A percentile compares a stretch with the other conserved stretches of the same genome.
Conservation (phyloP, 768 basidiomycete species). For the Auriculariales sp. region DNA sequence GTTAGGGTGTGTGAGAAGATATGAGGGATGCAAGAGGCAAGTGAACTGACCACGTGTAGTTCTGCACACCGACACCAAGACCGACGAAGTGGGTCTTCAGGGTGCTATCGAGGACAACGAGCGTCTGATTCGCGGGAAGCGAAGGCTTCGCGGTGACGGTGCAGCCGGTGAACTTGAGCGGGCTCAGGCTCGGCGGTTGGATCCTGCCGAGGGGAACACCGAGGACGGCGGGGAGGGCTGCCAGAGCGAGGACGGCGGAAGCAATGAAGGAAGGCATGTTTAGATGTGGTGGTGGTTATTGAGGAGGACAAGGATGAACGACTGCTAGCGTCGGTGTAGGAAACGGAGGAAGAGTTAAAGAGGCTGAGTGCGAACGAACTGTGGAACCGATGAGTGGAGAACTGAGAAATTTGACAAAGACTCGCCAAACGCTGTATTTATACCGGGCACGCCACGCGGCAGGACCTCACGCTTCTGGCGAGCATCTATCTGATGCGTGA, state of each 20-base stretch:
- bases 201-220: neutral
- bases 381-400: no score
- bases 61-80: slow-evolving; percentile 16
- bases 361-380: neutral
- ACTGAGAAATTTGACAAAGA: no score
- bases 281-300: no score
- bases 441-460: no score
- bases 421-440: no score
- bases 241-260: neutral
- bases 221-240: neutral
- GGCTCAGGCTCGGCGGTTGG: neutral
- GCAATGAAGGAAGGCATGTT: neutral
- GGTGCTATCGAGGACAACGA: neutral
- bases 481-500: no score
- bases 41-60: slow-evolving; percentile 18
- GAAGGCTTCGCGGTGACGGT: neutral
- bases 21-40: neutral
- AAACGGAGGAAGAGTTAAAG: neutral
- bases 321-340: neutral
- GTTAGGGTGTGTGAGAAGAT: neutral
- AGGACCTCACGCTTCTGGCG: no score
- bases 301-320: neutral
- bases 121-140: neutral
- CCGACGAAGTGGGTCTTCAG: neutral
- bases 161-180: neutral